Evolutionary conservation across 164 flowering plant genomes (phyloP).

Genomic region (Tetracentron sinense): DNA sequence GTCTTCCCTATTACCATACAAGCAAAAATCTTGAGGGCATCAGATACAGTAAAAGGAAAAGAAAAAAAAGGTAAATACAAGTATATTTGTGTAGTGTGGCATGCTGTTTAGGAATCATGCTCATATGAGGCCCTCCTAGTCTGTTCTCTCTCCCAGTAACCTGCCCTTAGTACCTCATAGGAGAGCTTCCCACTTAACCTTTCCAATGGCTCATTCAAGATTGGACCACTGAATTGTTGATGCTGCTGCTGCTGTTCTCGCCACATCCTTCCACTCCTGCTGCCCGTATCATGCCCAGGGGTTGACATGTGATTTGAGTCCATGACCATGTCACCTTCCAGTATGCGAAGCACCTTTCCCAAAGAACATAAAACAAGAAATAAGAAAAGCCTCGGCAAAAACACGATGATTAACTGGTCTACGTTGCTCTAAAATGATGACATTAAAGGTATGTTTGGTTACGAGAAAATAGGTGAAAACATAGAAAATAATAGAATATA

Average conservation of each 20-base stretch:
- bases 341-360: conserved; percentile 60
- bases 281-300: conserved; percentile 66
- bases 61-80: not conserved
- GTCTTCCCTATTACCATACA: not conserved
- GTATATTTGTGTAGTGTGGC: not conserved
- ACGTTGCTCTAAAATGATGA: no score
- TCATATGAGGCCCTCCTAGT: conserved; percentile 27
- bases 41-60: not conserved
- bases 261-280: conserved; percentile 61
- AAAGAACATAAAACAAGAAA: not conserved
- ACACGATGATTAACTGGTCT: not conserved
- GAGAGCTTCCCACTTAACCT: conserved; percentile 40
- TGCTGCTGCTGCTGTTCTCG: conserved; percentile 44
- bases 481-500: no score
- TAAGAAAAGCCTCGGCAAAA: not conserved
- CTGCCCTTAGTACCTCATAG: conserved; percentile 25
- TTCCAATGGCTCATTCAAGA: conserved; percentile 33
- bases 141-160: conserved; percentile 37
- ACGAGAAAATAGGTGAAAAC: no score
- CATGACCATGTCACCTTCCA: conserved; percentile 75
- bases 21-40: not conserved
- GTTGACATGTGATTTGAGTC: conserved; percentile 53
- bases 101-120: conserved; percentile 22
- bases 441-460: no score
- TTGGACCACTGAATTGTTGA: conserved; percentile 40